Percentiles rank a stretch among this genome's conserved stretches.
phyloP scores from a whole-genome alignment of 164 flowering plant species.

The Platanus orientalis region DNA sequence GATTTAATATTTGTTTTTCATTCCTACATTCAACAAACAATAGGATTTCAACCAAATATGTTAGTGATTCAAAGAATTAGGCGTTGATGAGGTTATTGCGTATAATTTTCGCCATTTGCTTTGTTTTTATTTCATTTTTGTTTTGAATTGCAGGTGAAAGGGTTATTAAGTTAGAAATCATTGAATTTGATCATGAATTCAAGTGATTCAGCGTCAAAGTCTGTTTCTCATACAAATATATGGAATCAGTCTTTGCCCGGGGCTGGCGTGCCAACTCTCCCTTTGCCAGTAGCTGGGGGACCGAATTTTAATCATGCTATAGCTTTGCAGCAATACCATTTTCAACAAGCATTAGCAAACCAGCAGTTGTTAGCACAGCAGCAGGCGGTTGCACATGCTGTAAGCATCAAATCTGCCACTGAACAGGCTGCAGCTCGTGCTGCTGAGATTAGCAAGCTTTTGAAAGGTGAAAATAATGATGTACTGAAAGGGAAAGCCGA shows the following conservation, averaged over 20 bases:
- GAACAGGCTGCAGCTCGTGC: slow-evolving; percentile 25
- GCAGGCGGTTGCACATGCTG: slow-evolving; percentile 22
- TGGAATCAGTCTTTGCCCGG: slow-evolving; percentile 5
- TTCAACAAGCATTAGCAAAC: slow-evolving; percentile 18
- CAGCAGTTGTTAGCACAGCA: slow-evolving; percentile 20
- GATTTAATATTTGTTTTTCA: no score
- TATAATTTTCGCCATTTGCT: background rate
- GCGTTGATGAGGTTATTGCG: no score
- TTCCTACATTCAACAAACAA: no score
- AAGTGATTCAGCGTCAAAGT: slow-evolving; percentile 1
- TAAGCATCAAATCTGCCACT: slow-evolving; percentile 20
- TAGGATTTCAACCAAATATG: no score
- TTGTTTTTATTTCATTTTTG: background rate
- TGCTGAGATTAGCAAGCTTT: slow-evolving; percentile 22
- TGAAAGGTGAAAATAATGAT: slow-evolving; percentile 12
- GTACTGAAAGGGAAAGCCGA: slow-evolving; percentile 10
- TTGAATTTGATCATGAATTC: slow-evolving; percentile 8
- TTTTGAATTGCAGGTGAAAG: background rate
- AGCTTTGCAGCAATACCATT: slow-evolving; percentile 26
- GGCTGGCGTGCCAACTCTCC: background rate
- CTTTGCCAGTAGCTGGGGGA: slow-evolving; percentile 3
- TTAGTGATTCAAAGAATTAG: no score
- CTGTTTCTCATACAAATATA: slow-evolving; percentile 11
- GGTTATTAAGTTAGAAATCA: background rate
- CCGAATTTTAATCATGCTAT: slow-evolving; percentile 12